Conservation (phyloP, 1,284 basidiomycete species). For the Polyporus tsugae region DNA sequence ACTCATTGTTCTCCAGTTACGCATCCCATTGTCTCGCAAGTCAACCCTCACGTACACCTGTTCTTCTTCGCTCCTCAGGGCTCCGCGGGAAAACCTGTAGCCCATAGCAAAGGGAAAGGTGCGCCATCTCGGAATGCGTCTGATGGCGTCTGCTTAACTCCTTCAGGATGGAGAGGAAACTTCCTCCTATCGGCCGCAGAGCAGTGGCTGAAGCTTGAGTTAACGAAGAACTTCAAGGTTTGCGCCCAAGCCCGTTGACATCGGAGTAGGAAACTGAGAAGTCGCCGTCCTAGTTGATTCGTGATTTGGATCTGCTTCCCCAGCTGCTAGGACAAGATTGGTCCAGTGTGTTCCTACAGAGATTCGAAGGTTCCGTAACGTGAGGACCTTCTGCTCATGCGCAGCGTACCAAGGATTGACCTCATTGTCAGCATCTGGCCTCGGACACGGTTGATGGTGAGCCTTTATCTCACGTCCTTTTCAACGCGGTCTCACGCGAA, state of each 20-base stretch:
- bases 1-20: conserved; percentile 68
- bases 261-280: conserved; percentile 11
- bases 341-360: conserved; percentile 93
- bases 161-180: conserved; percentile 91
- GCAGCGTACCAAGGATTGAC: conserved; percentile 30
- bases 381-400: conserved; percentile 47
- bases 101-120: conserved; percentile 93
- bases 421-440: conserved; percentile 80
- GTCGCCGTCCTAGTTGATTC: conserved; percentile 68
- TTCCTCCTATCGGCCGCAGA: conserved; percentile 93
- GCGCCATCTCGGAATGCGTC: conserved; percentile 1
- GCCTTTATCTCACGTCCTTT: conserved; percentile 24
- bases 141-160: neutral
- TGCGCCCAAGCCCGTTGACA: conserved; percentile 5
- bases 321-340: conserved; percentile 92
- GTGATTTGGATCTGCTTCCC: conserved; percentile 91
- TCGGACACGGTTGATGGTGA: conserved; percentile 75
- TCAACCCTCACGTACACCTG: conserved; percentile 97
- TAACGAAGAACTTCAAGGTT: conserved; percentile 94
- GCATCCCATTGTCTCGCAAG: conserved; percentile 94
- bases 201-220: conserved; percentile 93
- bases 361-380: conserved; percentile 87
- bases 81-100: conserved; percentile 93
- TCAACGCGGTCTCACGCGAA: neutral
- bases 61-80: conserved; percentile 97